Base-by-base conservation (phyloP, 305 asterid genomes). In the Solanum hybrid region DNA sequence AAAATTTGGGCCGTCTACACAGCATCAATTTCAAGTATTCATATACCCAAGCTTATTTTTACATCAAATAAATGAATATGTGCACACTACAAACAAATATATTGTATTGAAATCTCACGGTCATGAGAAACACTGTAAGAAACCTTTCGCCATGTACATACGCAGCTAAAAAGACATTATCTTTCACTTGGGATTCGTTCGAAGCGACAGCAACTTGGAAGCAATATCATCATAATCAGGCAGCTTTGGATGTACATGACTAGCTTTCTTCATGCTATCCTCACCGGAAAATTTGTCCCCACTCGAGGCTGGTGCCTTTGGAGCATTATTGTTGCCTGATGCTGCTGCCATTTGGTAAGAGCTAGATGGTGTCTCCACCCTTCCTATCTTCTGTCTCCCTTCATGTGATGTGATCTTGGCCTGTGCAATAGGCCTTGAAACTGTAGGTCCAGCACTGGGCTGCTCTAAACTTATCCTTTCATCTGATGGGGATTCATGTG, bases 161-260 rank as follows among this genome's bases (percentile, higher is more conserved):
- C 20, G n/a, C 38, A 68, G 65, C 80, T 72, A 72, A 37, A 79
- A 72, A 34, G 83, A 75, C 82, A 24, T 33, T 70, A 37, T 34
- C 36, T 14, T 91, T 94, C 94, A 96, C 75, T 94, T 89, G 84
- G 92, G 95, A 84, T 94, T 92, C 78, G 12, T 91, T 89, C 96
- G 93, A 84, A 97, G 93, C 17, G 97, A 92, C 80, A 91, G 94
- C 36, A 96, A 20, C 89, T 86, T 79, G 57, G 95, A 92, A 86
- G 92, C 87, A n/a, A 97, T 87, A 68, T 94, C 83, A 88, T 97
- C 99, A 89, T 95, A 96, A 87, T 97, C 99, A 37, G 99, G 99
- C 84, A 97, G 99, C 89, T 97, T 97, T 73, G 99, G 98, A 94
- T 97, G 99, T 91, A 97, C 98, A 90, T 97, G 99, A 81, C 98